phyloP scores from a whole-genome alignment of 495 filamentous ascomycete genomes.

The Friedmanniomyces simplex region DNA sequence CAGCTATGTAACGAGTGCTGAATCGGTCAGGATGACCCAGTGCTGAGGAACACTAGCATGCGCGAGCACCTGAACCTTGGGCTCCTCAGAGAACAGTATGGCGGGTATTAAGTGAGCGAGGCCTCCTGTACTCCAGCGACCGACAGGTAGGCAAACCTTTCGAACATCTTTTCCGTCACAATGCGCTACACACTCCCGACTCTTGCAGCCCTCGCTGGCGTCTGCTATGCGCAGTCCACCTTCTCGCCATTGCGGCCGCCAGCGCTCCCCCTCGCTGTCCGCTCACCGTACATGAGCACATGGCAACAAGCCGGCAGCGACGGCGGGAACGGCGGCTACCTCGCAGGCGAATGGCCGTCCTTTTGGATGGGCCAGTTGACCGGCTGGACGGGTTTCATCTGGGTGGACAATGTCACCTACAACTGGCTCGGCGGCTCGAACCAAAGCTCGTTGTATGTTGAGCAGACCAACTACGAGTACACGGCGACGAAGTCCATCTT shows the following conservation, averaged over 20 bases:
- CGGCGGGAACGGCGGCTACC: conserved; percentile 48
- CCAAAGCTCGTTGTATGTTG: conserved; percentile 30
- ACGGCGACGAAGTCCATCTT: conserved; percentile 51
- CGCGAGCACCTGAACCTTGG: background rate
- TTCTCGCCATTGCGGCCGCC: conserved; percentile 50
- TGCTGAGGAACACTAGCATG: background rate
- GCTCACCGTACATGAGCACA: conserved; percentile 47
- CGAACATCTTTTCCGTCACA: background rate
- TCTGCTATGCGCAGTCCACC: conserved; percentile 29
- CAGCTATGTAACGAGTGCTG: background rate
- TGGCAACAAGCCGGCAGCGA: conserved; percentile 45
- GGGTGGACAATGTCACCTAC: conserved; percentile 45
- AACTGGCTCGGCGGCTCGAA: conserved; percentile 44
- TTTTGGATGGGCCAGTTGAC: conserved; percentile 31
- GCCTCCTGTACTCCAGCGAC: no score
- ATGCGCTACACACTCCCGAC: background rate
- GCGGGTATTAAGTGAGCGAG: no score
- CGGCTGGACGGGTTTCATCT: conserved; percentile 48
- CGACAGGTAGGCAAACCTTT: background rate
- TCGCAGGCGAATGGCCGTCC: conserved; percentile 41
- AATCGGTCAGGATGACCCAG: background rate
- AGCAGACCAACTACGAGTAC: conserved; percentile 45
- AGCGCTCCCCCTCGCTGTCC: conserved; percentile 47
- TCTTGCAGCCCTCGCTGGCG: conserved; percentile 1
- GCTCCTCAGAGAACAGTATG: no score